Evolutionary conservation across 345 rosid genomes (phyloP).

Genomic region (Eucalyptus brandiana): DNA sequence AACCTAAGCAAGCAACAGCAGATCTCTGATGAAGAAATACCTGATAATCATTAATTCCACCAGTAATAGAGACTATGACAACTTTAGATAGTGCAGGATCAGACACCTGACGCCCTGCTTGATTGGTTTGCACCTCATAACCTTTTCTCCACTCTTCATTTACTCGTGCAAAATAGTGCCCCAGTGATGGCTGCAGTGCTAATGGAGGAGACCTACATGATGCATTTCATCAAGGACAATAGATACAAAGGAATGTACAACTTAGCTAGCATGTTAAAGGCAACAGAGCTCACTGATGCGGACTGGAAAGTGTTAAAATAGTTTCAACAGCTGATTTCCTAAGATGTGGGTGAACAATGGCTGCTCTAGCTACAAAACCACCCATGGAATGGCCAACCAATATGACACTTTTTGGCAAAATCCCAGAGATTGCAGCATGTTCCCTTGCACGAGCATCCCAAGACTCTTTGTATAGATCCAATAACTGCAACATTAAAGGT

Average conservation of each 20-base stretch:
- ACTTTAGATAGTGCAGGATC: slow-evolving; percentile 64
- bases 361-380: slow-evolving; percentile 99
- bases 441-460: slow-evolving; percentile 56
- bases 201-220: slow-evolving; percentile 90
- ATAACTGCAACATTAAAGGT: slow-evolving; percentile 34
- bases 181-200: slow-evolving; percentile 94
- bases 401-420: slow-evolving; percentile 72
- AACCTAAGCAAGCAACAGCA: not conserved
- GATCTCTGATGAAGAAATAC: slow-evolving; percentile 13
- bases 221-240: not conserved
- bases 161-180: slow-evolving; percentile 66
- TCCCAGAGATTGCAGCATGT: slow-evolving; percentile 58
- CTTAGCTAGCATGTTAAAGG: not conserved
- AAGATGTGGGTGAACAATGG: slow-evolving; percentile 67
- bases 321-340: slow-evolving; percentile 81
- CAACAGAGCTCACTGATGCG: slow-evolving; percentile 75
- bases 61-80: slow-evolving; percentile 75
- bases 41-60: slow-evolving; percentile 94
- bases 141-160: slow-evolving; percentile 85
- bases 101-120: slow-evolving; percentile 35
- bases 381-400: slow-evolving; percentile 99
- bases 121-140: slow-evolving; percentile 46
- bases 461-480: slow-evolving; percentile 86
- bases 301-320: slow-evolving; percentile 84
- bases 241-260: not conserved